phyloP scores from a whole-genome alignment of 2,329 filamentous ascomycete genomes.

The Beauveria asiatica region DNA sequence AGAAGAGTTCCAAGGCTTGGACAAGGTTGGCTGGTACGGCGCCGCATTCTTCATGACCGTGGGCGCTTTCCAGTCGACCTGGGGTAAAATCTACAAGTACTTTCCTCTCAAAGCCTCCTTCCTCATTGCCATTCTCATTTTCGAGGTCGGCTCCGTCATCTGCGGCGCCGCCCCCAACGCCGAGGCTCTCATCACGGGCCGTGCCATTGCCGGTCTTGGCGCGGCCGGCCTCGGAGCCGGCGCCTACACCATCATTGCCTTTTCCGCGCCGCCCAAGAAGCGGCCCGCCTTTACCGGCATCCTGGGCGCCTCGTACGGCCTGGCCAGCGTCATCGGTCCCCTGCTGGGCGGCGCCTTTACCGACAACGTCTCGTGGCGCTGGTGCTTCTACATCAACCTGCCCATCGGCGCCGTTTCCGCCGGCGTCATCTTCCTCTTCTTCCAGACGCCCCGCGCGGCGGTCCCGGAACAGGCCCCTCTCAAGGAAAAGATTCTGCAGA shows the following conservation, averaged over 20 bases:
- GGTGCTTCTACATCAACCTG: constrained; percentile 26
- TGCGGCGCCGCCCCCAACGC: constrained; percentile 30
- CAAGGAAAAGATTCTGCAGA: constrained; percentile 32
- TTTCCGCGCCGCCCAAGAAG: constrained; percentile 18
- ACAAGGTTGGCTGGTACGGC: constrained; percentile 45
- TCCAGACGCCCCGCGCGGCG: constrained; percentile 28
- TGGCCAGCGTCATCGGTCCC: constrained; percentile 20
- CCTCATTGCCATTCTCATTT: constrained; percentile 33
- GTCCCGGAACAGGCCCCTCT: constrained; percentile 23
- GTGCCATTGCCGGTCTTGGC: constrained; percentile 34
- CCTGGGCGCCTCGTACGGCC: constrained; percentile 18
- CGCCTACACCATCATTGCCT: constrained; percentile 37
- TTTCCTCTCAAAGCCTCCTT: constrained; percentile 38
- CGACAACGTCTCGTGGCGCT: constrained; percentile 20
- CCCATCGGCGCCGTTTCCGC: constrained; percentile 21
- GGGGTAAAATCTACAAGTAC: constrained; percentile 34
- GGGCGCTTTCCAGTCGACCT: constrained; percentile 27
- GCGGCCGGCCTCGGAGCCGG: constrained; percentile 37
- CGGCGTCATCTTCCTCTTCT: constrained; percentile 25
- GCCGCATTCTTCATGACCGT: constrained; percentile 37
- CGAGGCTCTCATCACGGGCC: constrained; percentile 35
- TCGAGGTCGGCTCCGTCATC: constrained; percentile 40
- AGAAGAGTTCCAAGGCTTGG: constrained; percentile 33
- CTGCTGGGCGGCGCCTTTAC: constrained; percentile 20
- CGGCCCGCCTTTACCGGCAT: constrained; percentile 19